Evolutionary conservation across 139 green algal species (phyloP).

Genomic region (Tetradesmus obliquus): DNA sequence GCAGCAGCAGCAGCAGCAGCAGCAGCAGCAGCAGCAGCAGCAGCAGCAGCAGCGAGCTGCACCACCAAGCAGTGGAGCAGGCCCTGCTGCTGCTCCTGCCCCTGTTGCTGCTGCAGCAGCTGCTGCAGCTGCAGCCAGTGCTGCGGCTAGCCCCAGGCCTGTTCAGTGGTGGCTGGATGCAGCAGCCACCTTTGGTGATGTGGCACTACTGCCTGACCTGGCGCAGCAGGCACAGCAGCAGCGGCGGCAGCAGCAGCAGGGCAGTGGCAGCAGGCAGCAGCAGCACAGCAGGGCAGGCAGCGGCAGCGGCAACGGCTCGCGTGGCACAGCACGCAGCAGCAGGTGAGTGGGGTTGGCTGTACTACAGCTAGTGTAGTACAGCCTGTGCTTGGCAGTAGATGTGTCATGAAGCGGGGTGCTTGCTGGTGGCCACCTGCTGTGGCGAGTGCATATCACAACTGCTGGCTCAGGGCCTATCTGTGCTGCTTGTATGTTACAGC

Average conservation of each 20-base stretch:
- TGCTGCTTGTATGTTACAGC: too few relatives aligned
- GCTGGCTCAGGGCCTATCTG: too few relatives aligned
- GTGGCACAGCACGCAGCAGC: neutral
- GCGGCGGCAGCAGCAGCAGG: neutral
- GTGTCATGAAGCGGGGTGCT: too few relatives aligned
- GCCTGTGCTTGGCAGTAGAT: too few relatives aligned
- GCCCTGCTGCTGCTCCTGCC: neutral
- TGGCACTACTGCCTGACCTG: neutral
- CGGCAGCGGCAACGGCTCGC: neutral
- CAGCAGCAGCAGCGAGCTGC: neutral
- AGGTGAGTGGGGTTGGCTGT: neutral
- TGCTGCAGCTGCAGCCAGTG: neutral
- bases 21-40: conserved; percentile 14
- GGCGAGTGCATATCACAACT: too few relatives aligned
- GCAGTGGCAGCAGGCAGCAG: neutral
- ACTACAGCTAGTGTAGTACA: too few relatives aligned
- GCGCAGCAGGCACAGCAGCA: neutral
- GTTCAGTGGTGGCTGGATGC: conserved; percentile 16
- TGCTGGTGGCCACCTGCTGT: too few relatives aligned
- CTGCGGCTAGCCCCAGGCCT: neutral
- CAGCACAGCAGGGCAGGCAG: neutral
- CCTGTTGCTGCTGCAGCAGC: neutral
- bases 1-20: conserved; percentile 23
- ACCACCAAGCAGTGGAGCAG: neutral
- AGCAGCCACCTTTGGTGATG: conserved; percentile 11